Base-by-base conservation (phyloP, 164 flowering plant species). In the Kalanchoe fedtschenkoi region DNA sequence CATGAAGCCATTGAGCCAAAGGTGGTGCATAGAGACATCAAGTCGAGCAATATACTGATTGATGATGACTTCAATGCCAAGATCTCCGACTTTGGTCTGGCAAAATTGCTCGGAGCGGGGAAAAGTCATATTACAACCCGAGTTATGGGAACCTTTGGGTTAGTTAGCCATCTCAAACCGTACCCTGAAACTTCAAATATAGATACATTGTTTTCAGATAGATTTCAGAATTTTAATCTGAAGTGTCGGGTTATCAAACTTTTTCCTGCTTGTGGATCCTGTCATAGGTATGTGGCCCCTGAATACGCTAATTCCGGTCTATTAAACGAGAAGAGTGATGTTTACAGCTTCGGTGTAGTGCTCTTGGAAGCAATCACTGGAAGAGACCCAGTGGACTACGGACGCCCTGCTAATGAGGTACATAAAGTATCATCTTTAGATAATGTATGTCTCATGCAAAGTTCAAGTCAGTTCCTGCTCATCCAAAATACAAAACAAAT, bases 71-170 rank as follows among this genome's bases (percentile, higher is more conserved):
- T 89, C 70, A 83, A 85, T 72, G 83, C 95, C 11, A 90, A 88
- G 76, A 77, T 90, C 54, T 90, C 97, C 62, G 95, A 90, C 77
- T 90, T 90, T 72, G 97, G 97, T 33, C 77, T 90, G 60, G 97
- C 97, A 59, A 88, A 90, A 74, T 72, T 90, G 72, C 72, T 90
- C 62, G 95, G 89, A 65, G 84, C 90, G 62, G 97, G 95, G 61
- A 84, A 81, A 72, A 88, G 89, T 77, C 87, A 90, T 65, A 80
- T 90, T 46, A 78, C 90, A 41, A 90, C 97, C 46, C 75, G 97
- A 77, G 95, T 90, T 32, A 90, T 90, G 97, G 97, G 97, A n/a
- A 90, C 97, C 34, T 90, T 88, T 70, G 97, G 97, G 95, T 88
- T 64, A 75, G 75, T 61, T 41, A n/a, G 30, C 10, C 15, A 19